Evolutionary conservation across 2,329 filamentous ascomycete genomes (phyloP).

Genomic region (Cordyceps pruinosa): DNA sequence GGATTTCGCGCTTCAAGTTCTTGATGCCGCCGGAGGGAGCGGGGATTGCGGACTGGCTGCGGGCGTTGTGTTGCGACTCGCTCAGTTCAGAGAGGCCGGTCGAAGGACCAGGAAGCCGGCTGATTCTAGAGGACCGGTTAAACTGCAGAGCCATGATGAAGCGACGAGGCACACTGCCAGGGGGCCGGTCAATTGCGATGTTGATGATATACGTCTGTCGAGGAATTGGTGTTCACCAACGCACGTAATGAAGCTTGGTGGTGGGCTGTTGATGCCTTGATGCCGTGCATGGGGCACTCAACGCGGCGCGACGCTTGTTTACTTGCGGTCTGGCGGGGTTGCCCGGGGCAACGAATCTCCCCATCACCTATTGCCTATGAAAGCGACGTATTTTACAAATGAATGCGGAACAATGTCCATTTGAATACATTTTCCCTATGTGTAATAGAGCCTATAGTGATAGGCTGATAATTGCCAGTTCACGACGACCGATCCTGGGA

Average conservation of each 20-base stretch:
- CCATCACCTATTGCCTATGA: no score
- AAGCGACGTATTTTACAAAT: no score
- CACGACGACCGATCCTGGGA: no score
- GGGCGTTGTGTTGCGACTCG: slow-evolving; percentile 55
- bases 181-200: not conserved
- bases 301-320: slow-evolving; percentile 3
- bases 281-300: not conserved
- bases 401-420: no score
- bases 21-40: slow-evolving; percentile 30
- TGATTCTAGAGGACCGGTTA: slow-evolving; percentile 9
- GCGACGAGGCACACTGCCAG: not conserved
- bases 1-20: slow-evolving; percentile 45
- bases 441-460: no score
- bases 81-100: slow-evolving; percentile 45
- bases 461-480: no score
- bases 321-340: slow-evolving; percentile 9
- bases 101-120: slow-evolving; percentile 11
- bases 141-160: slow-evolving; percentile 5
- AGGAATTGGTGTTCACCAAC: not conserved
- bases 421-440: no score
- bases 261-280: not conserved
- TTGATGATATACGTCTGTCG: not conserved
- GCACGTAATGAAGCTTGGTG: not conserved
- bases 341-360: slow-evolving; percentile 8
- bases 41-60: slow-evolving; percentile 37